Evolutionary conservation across 257 asterid genomes (phyloP).

Genomic region (Nicotiana tabacum): DNA sequence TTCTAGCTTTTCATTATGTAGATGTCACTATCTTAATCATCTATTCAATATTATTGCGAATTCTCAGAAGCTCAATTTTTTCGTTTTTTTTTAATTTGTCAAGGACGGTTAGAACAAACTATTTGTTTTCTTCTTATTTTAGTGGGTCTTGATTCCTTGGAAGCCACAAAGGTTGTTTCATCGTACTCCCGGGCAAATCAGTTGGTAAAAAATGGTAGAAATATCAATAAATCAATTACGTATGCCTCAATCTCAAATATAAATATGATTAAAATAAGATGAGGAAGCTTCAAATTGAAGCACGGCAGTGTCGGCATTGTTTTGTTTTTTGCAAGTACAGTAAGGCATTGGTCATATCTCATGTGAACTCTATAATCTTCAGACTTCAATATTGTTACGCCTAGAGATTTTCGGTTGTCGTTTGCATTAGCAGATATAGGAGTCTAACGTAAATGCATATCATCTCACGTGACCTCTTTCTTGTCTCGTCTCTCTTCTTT

Average conservation of each 20-base stretch:
- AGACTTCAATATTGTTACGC: neutral
- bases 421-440: neutral
- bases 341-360: neutral
- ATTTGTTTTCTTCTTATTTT: neutral
- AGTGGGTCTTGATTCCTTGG: neutral
- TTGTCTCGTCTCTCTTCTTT: neutral
- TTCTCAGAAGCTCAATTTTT: neutral
- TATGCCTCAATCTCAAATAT: too few relatives aligned
- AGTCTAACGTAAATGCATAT: neutral
- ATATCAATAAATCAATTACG: too few relatives aligned
- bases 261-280: neutral
- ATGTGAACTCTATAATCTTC: neutral
- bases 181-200: neutral
- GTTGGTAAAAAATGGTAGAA: neutral
- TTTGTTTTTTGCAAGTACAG: neutral
- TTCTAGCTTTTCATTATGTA: neutral
- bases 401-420: neutral
- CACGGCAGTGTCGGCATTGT: constrained; percentile 2
- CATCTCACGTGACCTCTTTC: neutral
- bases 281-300: neutral
- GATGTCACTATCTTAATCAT: neutral
- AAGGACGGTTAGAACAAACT: neutral
- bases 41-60: neutral
- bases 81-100: neutral
- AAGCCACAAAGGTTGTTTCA: neutral